Evolutionary conservation across 1,139 yeast genomes (phyloP).

Genomic region (Hemisphaericaspora xylanilytica): DNA sequence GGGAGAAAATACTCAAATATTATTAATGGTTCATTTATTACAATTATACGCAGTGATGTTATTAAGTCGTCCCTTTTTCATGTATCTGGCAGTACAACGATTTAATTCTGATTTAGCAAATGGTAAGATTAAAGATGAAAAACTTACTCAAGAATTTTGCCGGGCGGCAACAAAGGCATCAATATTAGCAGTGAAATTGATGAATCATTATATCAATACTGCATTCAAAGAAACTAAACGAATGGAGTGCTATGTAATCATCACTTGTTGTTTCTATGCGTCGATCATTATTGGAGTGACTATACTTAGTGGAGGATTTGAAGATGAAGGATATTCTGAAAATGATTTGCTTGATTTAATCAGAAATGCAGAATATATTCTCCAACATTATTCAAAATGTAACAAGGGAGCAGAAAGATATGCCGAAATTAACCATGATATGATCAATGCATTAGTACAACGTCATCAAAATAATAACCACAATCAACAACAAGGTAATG

Average conservation of each 20-base stretch:
- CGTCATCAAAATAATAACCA: constrained; percentile 7
- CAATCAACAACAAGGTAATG: constrained; percentile 4
- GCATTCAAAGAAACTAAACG: constrained; percentile 13
- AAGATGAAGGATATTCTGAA: constrained; percentile 16
- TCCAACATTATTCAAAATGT: constrained; percentile 16
- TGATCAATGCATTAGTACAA: constrained; percentile 16
- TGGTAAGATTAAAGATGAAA: constrained; percentile 7
- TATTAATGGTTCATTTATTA: constrained; percentile 35
- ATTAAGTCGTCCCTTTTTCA: constrained; percentile 46
- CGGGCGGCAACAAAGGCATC: constrained; percentile 19
- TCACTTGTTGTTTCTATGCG: constrained; percentile 18
- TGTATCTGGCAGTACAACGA: constrained; percentile 20
- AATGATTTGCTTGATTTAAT: constrained; percentile 16
- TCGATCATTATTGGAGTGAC: constrained; percentile 19
- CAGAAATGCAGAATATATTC: constrained; percentile 15
- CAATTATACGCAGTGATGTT: constrained; percentile 42
- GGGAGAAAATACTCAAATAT: constrained; percentile 20
- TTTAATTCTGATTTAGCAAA: constrained; percentile 9
- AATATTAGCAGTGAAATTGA: constrained; percentile 17
- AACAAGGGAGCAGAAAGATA: constrained; percentile 19
- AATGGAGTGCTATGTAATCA: constrained; percentile 18
- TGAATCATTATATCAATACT: constrained; percentile 17
- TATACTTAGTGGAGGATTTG: constrained; percentile 15
- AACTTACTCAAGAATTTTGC: constrained; percentile 14
- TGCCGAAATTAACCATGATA: constrained; percentile 16